Evolutionary conservation across 1,284 basidiomycete species (phyloP).

Genomic region (Ceratobasidium sp.): DNA sequence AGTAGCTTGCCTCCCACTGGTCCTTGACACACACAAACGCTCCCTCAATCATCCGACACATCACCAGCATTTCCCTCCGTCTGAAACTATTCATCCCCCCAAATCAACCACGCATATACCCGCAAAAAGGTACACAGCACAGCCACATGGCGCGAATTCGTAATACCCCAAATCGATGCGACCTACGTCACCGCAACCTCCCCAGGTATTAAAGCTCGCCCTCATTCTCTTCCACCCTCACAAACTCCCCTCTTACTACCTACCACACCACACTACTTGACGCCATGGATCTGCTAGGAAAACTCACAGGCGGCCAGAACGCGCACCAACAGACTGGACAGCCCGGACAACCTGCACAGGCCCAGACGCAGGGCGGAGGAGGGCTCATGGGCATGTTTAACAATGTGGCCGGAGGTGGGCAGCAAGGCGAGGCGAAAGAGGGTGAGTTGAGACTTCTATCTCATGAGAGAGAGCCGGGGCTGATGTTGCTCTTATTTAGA

Average conservation of each 20-base stretch:
- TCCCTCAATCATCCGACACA: too few species aligned
- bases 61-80: too few species aligned
- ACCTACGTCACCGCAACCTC: neutral
- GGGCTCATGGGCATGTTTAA: conserved; percentile 45
- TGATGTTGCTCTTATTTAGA: conserved; percentile 9
- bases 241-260: neutral
- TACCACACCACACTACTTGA: neutral
- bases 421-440: conserved; percentile 46
- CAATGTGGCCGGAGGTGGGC: conserved; percentile 44
- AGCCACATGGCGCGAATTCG: conserved; percentile 15
- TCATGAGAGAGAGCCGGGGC: neutral
- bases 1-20: too few species aligned
- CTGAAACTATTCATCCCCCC: too few species aligned
- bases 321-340: neutral
- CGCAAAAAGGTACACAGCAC: too few species aligned
- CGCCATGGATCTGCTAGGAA: conserved; percentile 22
- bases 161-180: conserved; percentile 24
- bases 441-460: conserved; percentile 33
- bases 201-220: neutral
- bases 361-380: conserved; percentile 4
- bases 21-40: too few species aligned
- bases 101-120: too few species aligned
- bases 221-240: neutral
- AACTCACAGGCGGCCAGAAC: neutral
- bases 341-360: conserved; percentile 1